Percentiles rank a stretch among this genome's conserved stretches.
These are phyloP conservation scores for Mycena floridula DNA, from an alignment of 768 basidiomycete genomes.

Conservation along the genomic window DNA sequence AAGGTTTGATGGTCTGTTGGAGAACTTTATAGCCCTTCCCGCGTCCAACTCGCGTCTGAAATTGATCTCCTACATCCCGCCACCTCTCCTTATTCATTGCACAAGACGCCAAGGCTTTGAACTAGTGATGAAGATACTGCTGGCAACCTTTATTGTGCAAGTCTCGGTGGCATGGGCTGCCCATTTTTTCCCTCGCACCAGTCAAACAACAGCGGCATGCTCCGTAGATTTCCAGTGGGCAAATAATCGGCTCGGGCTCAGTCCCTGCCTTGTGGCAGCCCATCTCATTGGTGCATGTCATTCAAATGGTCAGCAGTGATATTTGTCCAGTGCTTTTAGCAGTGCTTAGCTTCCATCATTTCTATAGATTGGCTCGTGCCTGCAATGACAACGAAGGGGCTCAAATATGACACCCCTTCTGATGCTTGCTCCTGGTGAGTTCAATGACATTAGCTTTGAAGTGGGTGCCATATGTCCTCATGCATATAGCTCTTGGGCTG, in stretches of 20 bases:
- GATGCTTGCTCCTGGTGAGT: constrained; percentile 32
- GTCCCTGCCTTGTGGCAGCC: constrained; percentile 34
- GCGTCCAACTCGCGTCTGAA: too few relatives aligned
- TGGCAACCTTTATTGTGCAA: neutral
- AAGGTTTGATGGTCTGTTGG: too few relatives aligned
- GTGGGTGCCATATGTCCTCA: neutral
- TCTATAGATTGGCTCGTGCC: too few relatives aligned
- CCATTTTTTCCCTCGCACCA: constrained; percentile 2
- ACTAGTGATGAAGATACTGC: too few relatives aligned
- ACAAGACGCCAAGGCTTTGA: too few relatives aligned
- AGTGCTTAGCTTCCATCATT: too few relatives aligned
- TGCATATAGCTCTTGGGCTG: constrained; percentile 43
- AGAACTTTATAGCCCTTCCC: too few relatives aligned
- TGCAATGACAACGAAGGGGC: too few relatives aligned
- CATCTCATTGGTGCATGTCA: constrained; percentile 28
- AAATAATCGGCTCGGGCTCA: constrained; percentile 18
- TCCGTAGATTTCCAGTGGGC: constrained; percentile 27
- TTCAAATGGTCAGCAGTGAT: constrained; percentile 31
- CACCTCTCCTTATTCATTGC: too few relatives aligned
- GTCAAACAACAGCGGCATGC: constrained; percentile 22
- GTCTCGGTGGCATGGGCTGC: neutral
- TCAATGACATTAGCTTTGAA: neutral
- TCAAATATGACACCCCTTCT: neutral
- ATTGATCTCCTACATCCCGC: too few relatives aligned
- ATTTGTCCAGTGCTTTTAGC: neutral